These are phyloP conservation scores for Periconia macrospinosa DNA, from an alignment of 2,329 filamentous ascomycete genomes.

Conservation along the genomic window DNA sequence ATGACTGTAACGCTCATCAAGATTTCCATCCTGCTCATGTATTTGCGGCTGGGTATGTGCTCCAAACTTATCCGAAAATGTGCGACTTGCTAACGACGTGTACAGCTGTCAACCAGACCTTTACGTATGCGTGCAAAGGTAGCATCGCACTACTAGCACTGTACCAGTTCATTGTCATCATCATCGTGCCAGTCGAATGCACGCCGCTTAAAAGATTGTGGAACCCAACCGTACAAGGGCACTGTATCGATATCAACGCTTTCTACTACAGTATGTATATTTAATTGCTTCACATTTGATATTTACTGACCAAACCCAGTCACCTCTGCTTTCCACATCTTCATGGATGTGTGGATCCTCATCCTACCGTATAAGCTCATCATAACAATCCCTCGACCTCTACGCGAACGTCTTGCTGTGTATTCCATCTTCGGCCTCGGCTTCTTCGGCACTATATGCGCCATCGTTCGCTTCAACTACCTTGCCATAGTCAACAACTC, in stretches of 20 bases:
- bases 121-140: slow-evolving; percentile 23
- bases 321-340: slow-evolving; percentile 77
- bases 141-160: slow-evolving; percentile 23
- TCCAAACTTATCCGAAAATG: background rate
- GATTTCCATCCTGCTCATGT: slow-evolving; percentile 36
- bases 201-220: slow-evolving; percentile 30
- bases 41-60: slow-evolving; percentile 32
- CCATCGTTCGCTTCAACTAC: slow-evolving; percentile 63
- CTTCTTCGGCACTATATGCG: slow-evolving; percentile 82
- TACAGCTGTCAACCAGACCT: slow-evolving; percentile 22
- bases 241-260: slow-evolving; percentile 31
- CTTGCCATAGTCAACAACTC: slow-evolving; percentile 37
- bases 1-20: slow-evolving; percentile 28
- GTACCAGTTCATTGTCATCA: slow-evolving; percentile 22
- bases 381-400: slow-evolving; percentile 78
- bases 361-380: slow-evolving; percentile 83
- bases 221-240: slow-evolving; percentile 30
- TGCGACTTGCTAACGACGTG: background rate
- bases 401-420: slow-evolving; percentile 80
- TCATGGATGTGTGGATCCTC: slow-evolving; percentile 83
- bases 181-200: slow-evolving; percentile 30
- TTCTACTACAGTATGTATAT: slow-evolving; percentile 29
- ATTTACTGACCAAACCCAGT: slow-evolving; percentile 13
- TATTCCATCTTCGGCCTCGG: slow-evolving; percentile 82
- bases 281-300: background rate